Percentiles rank a stretch among this genome's conserved stretches.
Conservation (phyloP, 352 stramenopile species). For the Phytophthora lateralis region DNA sequence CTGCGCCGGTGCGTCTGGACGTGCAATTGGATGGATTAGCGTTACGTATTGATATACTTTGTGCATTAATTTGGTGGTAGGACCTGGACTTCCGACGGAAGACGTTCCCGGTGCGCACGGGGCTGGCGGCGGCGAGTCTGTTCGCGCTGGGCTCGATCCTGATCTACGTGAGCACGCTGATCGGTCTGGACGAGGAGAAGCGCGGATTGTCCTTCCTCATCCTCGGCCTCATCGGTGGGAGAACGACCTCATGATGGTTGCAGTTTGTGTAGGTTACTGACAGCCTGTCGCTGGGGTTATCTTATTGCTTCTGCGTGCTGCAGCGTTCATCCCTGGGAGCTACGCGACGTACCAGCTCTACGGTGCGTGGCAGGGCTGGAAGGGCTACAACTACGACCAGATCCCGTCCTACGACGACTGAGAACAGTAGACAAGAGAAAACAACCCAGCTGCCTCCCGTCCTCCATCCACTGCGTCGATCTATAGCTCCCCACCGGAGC, state of each 20-base stretch:
- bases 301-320: neutral
- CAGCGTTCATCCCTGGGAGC: conserved; percentile 85
- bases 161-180: conserved; percentile 76
- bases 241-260: neutral
- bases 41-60: neutral
- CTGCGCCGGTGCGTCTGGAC: conserved; percentile 25
- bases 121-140: conserved; percentile 68
- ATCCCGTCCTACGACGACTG: conserved; percentile 87
- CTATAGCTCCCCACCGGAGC: neutral
- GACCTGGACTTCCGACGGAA: conserved; percentile 49
- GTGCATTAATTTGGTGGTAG: conserved; percentile 13
- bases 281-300: neutral
- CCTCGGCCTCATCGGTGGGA: conserved; percentile 76
- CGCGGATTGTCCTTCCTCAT: conserved; percentile 80
- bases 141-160: conserved; percentile 76
- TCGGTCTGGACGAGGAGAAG: conserved; percentile 77
- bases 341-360: conserved; percentile 84
- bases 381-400: conserved; percentile 85
- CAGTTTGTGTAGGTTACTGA: neutral
- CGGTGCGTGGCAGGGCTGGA: conserved; percentile 83
- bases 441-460: neutral
- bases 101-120: conserved; percentile 77
- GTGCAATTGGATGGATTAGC: neutral
- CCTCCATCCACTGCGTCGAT: neutral
- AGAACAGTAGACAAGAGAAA: conserved; percentile 1